Evolutionary conservation across 176 grass and related monocot genomes (phyloP), one percentile per base, ranked within the genome.

Genomic region (Guadua angustifolia): DNA sequence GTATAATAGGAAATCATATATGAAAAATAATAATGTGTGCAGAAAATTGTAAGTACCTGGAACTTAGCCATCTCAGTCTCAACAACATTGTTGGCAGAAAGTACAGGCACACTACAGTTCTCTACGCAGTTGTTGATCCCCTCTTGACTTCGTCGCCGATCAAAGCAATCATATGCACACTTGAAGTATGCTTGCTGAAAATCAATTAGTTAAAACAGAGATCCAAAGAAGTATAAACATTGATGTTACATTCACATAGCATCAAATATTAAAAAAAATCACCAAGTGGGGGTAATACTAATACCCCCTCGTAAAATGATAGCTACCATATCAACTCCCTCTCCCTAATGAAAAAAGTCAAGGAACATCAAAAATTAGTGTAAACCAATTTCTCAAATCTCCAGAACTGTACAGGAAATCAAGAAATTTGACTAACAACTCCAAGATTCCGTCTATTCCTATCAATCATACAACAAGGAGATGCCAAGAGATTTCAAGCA

Each of bases 131-230:
- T 92, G 63, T 85, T 89, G 65, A 98, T 95, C 57, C 86, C 89
- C 36, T 98, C 93, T 77, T 95, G 96, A 36, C 32, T 88, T 50
- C 78, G 73, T 38, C 89, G 82, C 39, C 96, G 75, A 88, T 98
- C 96, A 75, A 98, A 98, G 80, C 96, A 95, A 0, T 95, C 93
- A 66, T 95, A 92, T 45, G 96, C 96, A 87, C 96, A 95, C 84
- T 90, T 92, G 87, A 98, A 98, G 89, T 95, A 98, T 3, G 88
- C 93, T 98, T 95, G 86, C 96, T 98, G 72, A 83, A 51, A 84
- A 88, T 74, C 15, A 49, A 83, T 19, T 6, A 88, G 42, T 17
- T 17, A 51, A 51, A 16, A 51, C 49, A 51, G 49, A 51, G 49
- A 6, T 51, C 49, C 49, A 51, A 51, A 47, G 46, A 47, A 51